Percentiles rank a stretch among this genome's conserved stretches.
Evolutionary conservation across 495 filamentous ascomycete genomes (phyloP).

Genomic region (Podospora tetraspora): DNA sequence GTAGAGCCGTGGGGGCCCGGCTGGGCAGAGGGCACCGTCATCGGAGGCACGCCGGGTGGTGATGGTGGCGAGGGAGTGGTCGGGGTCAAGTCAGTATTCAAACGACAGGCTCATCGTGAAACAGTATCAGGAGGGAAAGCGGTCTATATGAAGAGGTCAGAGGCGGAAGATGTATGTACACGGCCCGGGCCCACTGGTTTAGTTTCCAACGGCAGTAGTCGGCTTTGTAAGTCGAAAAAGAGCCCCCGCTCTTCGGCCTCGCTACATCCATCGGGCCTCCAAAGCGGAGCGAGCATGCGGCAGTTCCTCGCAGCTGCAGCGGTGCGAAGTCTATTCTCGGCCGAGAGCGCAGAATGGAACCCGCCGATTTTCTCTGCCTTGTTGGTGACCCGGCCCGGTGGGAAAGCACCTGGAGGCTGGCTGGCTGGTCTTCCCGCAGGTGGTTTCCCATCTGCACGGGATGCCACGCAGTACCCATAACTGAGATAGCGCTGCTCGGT

Average conservation of each 20-base stretch:
- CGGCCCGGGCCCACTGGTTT: neutral
- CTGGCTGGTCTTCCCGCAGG: neutral
- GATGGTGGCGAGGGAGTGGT: neutral
- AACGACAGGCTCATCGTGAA: neutral
- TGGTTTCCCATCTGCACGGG: neutral
- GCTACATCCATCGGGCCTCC: slow-evolving; percentile 4
- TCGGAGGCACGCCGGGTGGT: neutral
- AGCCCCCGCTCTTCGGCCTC: slow-evolving; percentile 10
- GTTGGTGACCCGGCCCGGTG: neutral
- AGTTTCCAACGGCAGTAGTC: neutral
- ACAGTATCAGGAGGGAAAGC: neutral
- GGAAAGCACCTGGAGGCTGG: neutral
- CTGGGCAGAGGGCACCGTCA: neutral
- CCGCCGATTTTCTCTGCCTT: neutral
- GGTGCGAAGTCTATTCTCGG: neutral
- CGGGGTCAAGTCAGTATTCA: neutral
- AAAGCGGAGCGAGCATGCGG: slow-evolving; percentile 10
- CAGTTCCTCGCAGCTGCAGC: neutral
- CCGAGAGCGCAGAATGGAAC: neutral
- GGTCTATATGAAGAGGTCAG: neutral
- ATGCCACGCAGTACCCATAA: neutral
- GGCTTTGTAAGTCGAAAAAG: neutral
- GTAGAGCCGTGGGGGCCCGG: neutral
- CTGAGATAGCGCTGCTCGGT: neutral
- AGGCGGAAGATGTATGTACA: too few relatives aligned